Evolutionary conservation across 164 flowering plant species (phyloP).

Genomic region (Sedum album): DNA sequence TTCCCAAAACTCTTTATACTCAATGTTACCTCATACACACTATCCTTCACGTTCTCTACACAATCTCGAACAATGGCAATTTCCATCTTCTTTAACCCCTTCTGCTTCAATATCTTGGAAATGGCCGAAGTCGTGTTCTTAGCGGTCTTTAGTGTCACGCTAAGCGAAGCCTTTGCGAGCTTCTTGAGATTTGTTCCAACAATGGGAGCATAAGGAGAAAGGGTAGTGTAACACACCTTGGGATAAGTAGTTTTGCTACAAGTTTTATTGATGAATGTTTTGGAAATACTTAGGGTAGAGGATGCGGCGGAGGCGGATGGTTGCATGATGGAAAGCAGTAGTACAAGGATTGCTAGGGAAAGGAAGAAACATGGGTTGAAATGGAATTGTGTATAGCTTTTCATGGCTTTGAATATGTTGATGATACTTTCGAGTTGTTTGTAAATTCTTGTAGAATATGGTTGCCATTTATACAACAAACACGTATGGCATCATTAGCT

Average conservation of each 20-base stretch:
- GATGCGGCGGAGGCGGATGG: slow-evolving; percentile 7
- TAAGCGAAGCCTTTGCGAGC: slow-evolving; percentile 20
- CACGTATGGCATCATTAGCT: not conserved
- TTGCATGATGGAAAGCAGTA: slow-evolving; percentile 11
- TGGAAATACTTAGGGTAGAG: slow-evolving; percentile 11
- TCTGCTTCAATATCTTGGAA: slow-evolving; percentile 8
- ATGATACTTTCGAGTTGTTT: not conserved
- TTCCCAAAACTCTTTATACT: slow-evolving; percentile 8
- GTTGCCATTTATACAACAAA: not conserved
- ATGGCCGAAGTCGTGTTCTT: slow-evolving; percentile 10
- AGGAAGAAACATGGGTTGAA: not conserved
- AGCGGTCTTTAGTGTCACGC: slow-evolving; percentile 16
- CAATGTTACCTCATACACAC: slow-evolving; percentile 20
- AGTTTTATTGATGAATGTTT: not conserved
- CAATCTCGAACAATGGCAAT: slow-evolving; percentile 18
- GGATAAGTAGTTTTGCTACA: slow-evolving; percentile 21
- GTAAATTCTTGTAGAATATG: not conserved
- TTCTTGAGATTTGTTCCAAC: slow-evolving; percentile 17
- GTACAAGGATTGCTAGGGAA: slow-evolving; percentile 5
- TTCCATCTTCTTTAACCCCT: slow-evolving; percentile 14
- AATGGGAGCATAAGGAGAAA: slow-evolving; percentile 20
- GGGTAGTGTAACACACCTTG: slow-evolving; percentile 18
- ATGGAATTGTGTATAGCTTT: not conserved
- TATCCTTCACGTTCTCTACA: slow-evolving; percentile 11
- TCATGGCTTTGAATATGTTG: slow-evolving; percentile 6